Evolutionary conservation across 2,329 filamentous ascomycete genomes (phyloP).

Genomic region (Cordyceps farinosa): DNA sequence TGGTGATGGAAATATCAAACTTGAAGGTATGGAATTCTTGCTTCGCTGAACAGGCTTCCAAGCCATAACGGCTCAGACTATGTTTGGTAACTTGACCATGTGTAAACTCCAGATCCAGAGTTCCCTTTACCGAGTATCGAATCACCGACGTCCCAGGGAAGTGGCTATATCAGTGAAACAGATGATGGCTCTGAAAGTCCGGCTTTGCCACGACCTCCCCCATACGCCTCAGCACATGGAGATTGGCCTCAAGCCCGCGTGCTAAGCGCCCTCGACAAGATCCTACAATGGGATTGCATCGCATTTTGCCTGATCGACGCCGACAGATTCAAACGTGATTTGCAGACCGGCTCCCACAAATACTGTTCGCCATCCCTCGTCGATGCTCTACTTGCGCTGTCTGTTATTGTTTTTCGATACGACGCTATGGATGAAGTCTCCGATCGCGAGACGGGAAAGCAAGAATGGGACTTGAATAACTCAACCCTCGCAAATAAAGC

Average conservation of each 20-base stretch:
- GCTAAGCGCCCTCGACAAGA: neutral
- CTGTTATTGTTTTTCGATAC: slow-evolving; percentile 1
- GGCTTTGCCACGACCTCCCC: neutral
- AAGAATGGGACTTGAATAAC: neutral
- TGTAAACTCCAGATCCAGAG: neutral
- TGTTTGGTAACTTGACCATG: neutral
- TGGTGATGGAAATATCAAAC: neutral
- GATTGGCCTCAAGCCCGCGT: slow-evolving; percentile 3
- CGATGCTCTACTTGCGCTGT: slow-evolving; percentile 5
- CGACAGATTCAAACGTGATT: neutral
- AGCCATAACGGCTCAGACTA: neutral
- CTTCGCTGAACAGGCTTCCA: neutral
- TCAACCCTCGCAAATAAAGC: neutral
- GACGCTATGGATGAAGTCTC: neutral
- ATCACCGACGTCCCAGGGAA: neutral
- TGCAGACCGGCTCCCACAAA: neutral
- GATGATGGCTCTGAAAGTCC: neutral
- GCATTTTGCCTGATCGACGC: slow-evolving; percentile 3
- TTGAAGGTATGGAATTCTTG: neutral
- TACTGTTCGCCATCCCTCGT: slow-evolving; percentile 2
- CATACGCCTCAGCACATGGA: neutral
- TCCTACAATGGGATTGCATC: slow-evolving; percentile 11
- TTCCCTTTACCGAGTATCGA: neutral
- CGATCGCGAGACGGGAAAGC: neutral
- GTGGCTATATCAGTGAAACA: neutral